These are phyloP conservation scores for Closterium sp. DNA, from an alignment of 139 green algal species.

Conservation along the genomic window DNA sequence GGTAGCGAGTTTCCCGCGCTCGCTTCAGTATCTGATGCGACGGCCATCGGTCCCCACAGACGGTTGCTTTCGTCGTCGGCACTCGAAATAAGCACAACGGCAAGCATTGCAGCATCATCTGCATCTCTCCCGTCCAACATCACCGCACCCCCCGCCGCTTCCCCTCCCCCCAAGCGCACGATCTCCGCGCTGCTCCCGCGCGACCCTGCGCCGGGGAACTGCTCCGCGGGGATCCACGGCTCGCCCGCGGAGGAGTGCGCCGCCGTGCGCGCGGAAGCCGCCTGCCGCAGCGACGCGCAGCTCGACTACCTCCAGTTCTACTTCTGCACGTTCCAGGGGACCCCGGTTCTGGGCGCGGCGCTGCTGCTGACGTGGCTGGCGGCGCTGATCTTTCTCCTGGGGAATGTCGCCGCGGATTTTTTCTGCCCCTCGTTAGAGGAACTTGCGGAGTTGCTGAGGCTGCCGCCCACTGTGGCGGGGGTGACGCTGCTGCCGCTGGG, in stretches of 20 bases:
- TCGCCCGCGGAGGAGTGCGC: conserved; percentile 20
- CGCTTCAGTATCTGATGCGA: neutral
- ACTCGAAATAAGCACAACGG: neutral
- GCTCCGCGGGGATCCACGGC: neutral
- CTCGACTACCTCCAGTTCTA: conserved; percentile 47
- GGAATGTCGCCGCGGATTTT: conserved; percentile 56
- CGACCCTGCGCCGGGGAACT: neutral
- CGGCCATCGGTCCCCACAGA: neutral
- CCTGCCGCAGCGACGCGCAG: conserved; percentile 30
- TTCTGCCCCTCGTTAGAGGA: conserved; percentile 53
- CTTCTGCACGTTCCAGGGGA: conserved; percentile 38
- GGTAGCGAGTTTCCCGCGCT: neutral
- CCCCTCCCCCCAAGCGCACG: neutral
- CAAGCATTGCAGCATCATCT: neutral
- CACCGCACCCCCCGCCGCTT: neutral
- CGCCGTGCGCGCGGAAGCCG: conserved; percentile 22
- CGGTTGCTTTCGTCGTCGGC: neutral
- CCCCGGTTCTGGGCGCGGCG: neutral
- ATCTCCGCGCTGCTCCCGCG: neutral
- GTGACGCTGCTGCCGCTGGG: conserved; percentile 62
- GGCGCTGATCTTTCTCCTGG: conserved; percentile 55
- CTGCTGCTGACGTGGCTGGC: conserved; percentile 32
- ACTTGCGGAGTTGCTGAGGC: conserved; percentile 39
- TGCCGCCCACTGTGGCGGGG: conserved; percentile 53
- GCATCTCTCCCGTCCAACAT: neutral